Percentiles rank a stretch among this genome's conserved stretches.
Evolutionary conservation across 352 stramenopile species (phyloP).

Genomic region (Bremia lactucae): DNA sequence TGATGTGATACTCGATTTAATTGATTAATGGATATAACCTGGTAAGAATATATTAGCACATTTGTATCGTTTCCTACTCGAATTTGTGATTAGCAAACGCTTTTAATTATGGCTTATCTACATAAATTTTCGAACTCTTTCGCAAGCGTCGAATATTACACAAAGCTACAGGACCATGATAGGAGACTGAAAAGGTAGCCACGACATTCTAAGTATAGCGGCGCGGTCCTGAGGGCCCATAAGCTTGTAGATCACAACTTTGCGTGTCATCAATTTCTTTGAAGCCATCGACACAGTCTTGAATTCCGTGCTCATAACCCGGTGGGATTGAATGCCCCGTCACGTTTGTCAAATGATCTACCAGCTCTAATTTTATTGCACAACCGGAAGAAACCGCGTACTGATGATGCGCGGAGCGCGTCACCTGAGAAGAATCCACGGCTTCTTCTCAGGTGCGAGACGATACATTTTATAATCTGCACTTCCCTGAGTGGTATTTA

Average conservation of each 20-base stretch:
- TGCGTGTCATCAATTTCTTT: conserved; percentile 85
- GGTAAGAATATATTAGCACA: conserved; percentile 11
- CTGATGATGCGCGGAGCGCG: too few species aligned
- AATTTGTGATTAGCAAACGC: conserved; percentile 56
- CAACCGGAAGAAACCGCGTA: too few species aligned
- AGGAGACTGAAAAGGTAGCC: conserved; percentile 57
- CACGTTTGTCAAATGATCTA: too few species aligned
- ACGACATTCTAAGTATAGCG: conserved; percentile 75
- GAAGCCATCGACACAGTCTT: conserved; percentile 87
- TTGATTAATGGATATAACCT: conserved; percentile 20
- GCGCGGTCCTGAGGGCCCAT: conserved; percentile 82
- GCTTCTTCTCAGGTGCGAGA: too few species aligned
- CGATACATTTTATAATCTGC: too few species aligned
- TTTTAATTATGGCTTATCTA: conserved; percentile 29
- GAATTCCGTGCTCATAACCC: conserved; percentile 88
- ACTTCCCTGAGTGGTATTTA: too few species aligned
- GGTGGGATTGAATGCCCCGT: conserved; percentile 55
- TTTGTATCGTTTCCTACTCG: conserved; percentile 19
- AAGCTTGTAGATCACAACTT: conserved; percentile 93
- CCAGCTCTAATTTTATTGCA: too few species aligned
- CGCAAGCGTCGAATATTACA: conserved; percentile 77
- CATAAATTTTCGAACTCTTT: conserved; percentile 55
- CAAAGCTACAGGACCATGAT: conserved; percentile 68
- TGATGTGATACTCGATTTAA: conserved; percentile 61
- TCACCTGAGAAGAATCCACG: too few species aligned